Evolutionary conservation across 495 filamentous ascomycete species (phyloP), one percentile per base, ranked within the genome.

Genomic region (Neurospora pannonica): DNA sequence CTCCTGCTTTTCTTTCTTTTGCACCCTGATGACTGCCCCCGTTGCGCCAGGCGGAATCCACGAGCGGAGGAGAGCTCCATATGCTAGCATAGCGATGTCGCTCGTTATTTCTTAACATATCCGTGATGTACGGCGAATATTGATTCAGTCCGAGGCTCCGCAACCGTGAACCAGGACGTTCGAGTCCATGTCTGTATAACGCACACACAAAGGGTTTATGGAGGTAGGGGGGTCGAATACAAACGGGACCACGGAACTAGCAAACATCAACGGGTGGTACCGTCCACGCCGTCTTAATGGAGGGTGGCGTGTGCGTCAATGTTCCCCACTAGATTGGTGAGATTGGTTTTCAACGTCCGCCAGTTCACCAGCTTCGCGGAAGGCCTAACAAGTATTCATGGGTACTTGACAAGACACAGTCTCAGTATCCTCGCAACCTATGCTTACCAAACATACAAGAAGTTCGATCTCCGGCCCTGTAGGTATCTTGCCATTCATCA

Each of bases 101-200:
- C 73, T 71, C 71, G 74, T 70, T 71, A 72, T 73, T 74, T 77
- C 76, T 71, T 71, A 74, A 74, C 71, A 72, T 72, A 69, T 70
- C 31, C 38, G 28, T 75, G 73, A 75, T 80, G 75, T 77, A 79
- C 39, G 73, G 76, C 70, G 75, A 73, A 73, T 74, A n/a, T 69
- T 73, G 69, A 62, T 71, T 73, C 76, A 74, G 24, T 73, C 73
- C 76, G 78, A 77, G 78, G 71, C 75, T 79, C 76, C 78, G 76
- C 75, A 74, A 38, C 48, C 62, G 71, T 19, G 54, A 77, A 78
- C 74, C 76, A 76, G 76, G 54, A 77, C 70, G 70, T 71, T 72
- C 39, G 43, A 74, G 48, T 75, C 69, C 39, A 73, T 75, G 48
- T 74, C 67, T 74, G 72, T 75, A 70, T 62, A 19, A 72, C 21